These are phyloP conservation scores for Aspergillus sp. DNA, from an alignment of 2,329 filamentous ascomycete species.

Conservation along the genomic window DNA sequence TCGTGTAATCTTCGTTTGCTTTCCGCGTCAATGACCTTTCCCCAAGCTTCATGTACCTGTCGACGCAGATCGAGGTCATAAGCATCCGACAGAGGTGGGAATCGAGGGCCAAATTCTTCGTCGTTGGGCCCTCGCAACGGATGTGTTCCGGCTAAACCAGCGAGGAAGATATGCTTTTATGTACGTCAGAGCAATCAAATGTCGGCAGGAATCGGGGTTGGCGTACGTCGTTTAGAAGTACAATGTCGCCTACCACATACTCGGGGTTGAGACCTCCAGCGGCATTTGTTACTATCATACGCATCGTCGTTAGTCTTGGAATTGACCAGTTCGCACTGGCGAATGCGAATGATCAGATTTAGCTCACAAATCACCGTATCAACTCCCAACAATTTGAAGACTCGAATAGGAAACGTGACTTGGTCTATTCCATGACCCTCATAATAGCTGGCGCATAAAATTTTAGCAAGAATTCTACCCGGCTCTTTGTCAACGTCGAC, in stretches of 20 bases:
- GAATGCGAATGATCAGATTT: not conserved
- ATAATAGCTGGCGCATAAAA: constrained; percentile 59
- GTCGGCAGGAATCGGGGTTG: not conserved
- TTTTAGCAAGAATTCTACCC: constrained; percentile 12
- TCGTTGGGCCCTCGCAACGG: constrained; percentile 66
- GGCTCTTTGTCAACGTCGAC: not conserved
- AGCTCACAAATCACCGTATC: constrained; percentile 61
- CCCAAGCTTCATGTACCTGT: constrained; percentile 62
- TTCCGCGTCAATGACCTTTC: constrained; percentile 50
- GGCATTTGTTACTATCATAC: constrained; percentile 64
- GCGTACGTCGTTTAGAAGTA: constrained; percentile 66
- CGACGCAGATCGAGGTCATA: constrained; percentile 67
- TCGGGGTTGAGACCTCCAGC: constrained; percentile 68
- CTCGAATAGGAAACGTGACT: constrained; percentile 66
- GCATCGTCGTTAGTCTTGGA: not conserved
- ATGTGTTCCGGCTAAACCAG: constrained; percentile 64
- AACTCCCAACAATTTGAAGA: constrained; percentile 66
- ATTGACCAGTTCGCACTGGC: too few relatives aligned
- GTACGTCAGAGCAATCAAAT: constrained; percentile 18
- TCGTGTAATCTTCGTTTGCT: constrained; percentile 62
- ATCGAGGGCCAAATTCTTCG: constrained; percentile 65
- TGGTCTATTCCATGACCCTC: constrained; percentile 68
- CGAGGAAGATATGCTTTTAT: constrained; percentile 64
- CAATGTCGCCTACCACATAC: constrained; percentile 68
- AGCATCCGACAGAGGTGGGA: constrained; percentile 67